phyloP scores from a whole-genome alignment of 2,329 filamentous ascomycete species.

The Leptographium radiaticola region DNA sequence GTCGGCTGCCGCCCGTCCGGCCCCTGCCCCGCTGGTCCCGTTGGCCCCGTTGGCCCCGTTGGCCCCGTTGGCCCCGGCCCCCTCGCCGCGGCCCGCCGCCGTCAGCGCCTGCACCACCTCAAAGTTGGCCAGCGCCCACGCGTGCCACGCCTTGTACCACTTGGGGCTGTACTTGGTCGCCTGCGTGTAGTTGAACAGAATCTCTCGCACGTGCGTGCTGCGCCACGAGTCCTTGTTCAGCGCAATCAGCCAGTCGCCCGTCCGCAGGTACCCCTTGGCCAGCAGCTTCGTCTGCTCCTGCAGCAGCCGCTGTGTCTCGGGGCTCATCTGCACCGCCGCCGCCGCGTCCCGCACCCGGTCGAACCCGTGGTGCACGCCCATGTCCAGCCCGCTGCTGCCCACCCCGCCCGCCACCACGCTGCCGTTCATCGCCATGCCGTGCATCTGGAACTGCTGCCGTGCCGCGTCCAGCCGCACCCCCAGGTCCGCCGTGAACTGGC shows the following conservation, averaged over 20 bases:
- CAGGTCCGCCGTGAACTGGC: conserved; percentile 47
- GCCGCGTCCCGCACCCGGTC: conserved; percentile 30
- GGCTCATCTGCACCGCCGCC: conserved; percentile 22
- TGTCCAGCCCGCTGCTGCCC: conserved; percentile 16
- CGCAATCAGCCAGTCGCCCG: conserved; percentile 89
- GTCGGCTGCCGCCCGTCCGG: conserved; percentile 25
- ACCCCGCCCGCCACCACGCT: conserved; percentile 19
- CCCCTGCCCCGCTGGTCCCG: neutral
- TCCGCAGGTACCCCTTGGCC: conserved; percentile 89
- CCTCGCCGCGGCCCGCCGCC: conserved; percentile 12
- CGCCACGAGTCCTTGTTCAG: conserved; percentile 84
- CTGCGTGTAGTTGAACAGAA: conserved; percentile 78
- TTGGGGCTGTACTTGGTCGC: conserved; percentile 88
- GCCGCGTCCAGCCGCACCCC: conserved; percentile 40
- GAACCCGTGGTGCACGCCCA: conserved; percentile 35
- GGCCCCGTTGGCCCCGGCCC: neutral
- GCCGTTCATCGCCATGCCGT: conserved; percentile 23
- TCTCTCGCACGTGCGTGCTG: conserved; percentile 71
- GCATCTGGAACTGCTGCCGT: conserved; percentile 34
- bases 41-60: neutral
- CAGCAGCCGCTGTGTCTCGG: conserved; percentile 37
- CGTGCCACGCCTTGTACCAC: conserved; percentile 99
- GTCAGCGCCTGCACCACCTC: conserved; percentile 84
- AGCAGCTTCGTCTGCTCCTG: conserved; percentile 58
- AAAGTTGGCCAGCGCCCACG: conserved; percentile 96